phyloP scores from a whole-genome alignment of 2,329 filamentous ascomycete genomes.

The Alternaria arbusti region DNA sequence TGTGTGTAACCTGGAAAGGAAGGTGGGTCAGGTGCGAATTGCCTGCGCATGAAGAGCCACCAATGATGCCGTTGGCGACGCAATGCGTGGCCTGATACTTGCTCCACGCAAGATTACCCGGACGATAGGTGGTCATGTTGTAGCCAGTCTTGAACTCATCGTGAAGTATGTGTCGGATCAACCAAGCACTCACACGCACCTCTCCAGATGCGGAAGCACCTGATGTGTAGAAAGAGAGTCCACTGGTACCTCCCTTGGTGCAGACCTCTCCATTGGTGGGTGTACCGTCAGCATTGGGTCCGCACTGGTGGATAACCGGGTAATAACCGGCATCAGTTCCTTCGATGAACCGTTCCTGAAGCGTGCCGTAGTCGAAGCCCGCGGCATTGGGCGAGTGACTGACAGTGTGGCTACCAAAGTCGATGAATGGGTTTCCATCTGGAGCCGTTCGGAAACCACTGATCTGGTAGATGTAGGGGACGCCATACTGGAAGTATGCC shows the following conservation, averaged over 20 bases:
- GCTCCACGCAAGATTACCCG: conserved; percentile 12
- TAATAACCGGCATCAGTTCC: conserved; percentile 1
- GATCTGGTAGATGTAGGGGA: conserved; percentile 13
- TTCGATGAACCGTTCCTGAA: conserved; percentile 1
- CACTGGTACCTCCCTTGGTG: conserved; percentile 9
- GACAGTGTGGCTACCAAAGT: conserved; percentile 13
- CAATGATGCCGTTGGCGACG: conserved; percentile 10
- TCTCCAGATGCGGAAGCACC: conserved; percentile 8
- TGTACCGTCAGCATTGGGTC: conserved; percentile 2
- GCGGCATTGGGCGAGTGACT: conserved; percentile 14
- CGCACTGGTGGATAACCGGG: conserved; percentile 9
- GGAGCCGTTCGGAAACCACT: conserved; percentile 7
- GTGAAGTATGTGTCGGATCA: conserved; percentile 8
- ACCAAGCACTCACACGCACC: conserved; percentile 6
- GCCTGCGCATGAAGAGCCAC: conserved; percentile 11
- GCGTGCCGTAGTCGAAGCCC: conserved; percentile 3
- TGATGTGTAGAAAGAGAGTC: conserved; percentile 10
- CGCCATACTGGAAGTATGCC: conserved; percentile 13
- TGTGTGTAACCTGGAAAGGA: conserved; percentile 13
- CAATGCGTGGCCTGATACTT: conserved; percentile 12
- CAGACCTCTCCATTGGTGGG: not conserved
- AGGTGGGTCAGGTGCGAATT: conserved; percentile 10
- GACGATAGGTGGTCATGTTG: conserved; percentile 11
- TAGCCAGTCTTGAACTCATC: conserved; percentile 11
- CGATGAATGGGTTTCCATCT: conserved; percentile 9